These are phyloP conservation scores for Teratosphaeriaceae sp. DNA, from an alignment of 2,329 filamentous ascomycete genomes.

Conservation along the genomic window DNA sequence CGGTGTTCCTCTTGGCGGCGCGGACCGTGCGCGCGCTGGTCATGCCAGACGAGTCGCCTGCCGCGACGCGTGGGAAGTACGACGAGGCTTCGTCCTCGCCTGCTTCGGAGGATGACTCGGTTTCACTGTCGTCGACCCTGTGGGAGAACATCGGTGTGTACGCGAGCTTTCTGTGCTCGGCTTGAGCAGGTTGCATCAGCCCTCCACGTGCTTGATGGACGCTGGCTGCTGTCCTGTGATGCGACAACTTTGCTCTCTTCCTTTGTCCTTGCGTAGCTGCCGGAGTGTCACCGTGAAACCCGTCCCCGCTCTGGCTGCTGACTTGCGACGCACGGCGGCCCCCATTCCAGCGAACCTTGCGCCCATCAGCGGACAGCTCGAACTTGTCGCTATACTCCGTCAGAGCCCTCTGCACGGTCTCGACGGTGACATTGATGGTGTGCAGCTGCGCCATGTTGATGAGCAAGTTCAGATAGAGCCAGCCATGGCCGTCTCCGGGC, in stretches of 20 bases:
- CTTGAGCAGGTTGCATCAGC: slow-evolving; percentile 7
- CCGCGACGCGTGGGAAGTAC: slow-evolving; percentile 17
- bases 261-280: too few relatives aligned
- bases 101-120: slow-evolving; percentile 28
- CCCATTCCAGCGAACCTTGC: slow-evolving; percentile 74
- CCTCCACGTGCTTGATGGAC: slow-evolving; percentile 3
- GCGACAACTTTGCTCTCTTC: slow-evolving; percentile 24
- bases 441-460: slow-evolving; percentile 79
- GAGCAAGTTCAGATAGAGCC: slow-evolving; percentile 76
- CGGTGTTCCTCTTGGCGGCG: slow-evolving; percentile 47
- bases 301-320: slow-evolving; percentile 11
- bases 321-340: slow-evolving; percentile 55
- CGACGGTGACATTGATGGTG: slow-evolving; percentile 73
- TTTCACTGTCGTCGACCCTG: slow-evolving; percentile 36
- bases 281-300: too few relatives aligned
- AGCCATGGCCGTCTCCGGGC: slow-evolving; percentile 62
- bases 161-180: slow-evolving; percentile 30
- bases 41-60: slow-evolving; percentile 36
- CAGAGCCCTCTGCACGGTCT: slow-evolving; percentile 69
- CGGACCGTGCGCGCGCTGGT: slow-evolving; percentile 42
- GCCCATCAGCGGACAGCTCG: slow-evolving; percentile 69
- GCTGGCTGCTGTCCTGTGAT: slow-evolving; percentile 15
- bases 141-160: slow-evolving; percentile 46
- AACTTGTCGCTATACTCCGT: slow-evolving; percentile 65
- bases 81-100: slow-evolving; percentile 30